A percentile compares a stretch with the other conserved stretches of the same genome.
These are phyloP conservation scores for Salix arbutifolia DNA, from an alignment of 345 rosid genomes.

Conservation along the genomic window DNA sequence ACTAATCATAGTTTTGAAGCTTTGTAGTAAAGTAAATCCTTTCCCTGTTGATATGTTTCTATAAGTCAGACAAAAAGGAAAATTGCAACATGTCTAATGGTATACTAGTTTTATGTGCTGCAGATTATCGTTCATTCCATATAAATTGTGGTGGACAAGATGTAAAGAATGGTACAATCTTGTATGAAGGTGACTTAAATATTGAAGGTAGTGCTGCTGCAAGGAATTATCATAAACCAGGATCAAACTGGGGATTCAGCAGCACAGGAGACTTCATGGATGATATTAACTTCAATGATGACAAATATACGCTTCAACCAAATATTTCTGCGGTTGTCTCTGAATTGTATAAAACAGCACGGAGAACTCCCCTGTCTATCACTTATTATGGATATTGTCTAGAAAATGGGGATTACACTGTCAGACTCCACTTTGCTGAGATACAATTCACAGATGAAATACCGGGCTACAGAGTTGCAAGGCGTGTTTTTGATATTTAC, in stretches of 20 bases:
- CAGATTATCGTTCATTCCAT: background rate
- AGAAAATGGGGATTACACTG: too few relatives aligned
- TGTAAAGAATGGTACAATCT: background rate
- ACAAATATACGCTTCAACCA: too few relatives aligned
- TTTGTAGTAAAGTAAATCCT: too few relatives aligned
- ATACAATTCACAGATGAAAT: background rate
- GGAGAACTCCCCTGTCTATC: background rate
- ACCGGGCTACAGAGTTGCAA: background rate
- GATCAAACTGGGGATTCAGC: slow-evolving; percentile 7
- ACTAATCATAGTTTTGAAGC: too few relatives aligned
- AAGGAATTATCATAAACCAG: too few relatives aligned
- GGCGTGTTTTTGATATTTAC: slow-evolving; percentile 1
- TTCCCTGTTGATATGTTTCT: too few relatives aligned
- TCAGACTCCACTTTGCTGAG: slow-evolving; percentile 10
- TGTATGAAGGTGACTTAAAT: background rate
- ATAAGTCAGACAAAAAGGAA: too few relatives aligned
- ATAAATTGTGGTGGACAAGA: background rate
- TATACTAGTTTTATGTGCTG: background rate
- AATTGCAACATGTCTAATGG: background rate
- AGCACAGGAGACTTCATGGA: slow-evolving; percentile 7
- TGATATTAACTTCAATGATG: accelerated
- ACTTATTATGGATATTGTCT: background rate
- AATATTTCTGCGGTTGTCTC: too few relatives aligned
- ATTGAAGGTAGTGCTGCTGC: background rate
- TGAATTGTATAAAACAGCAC: background rate